A percentile compares a stretch with the other conserved stretches of the same genome.
Conservation (phyloP, 2,329 filamentous ascomycete species). For the Zopfia rhizophila region DNA sequence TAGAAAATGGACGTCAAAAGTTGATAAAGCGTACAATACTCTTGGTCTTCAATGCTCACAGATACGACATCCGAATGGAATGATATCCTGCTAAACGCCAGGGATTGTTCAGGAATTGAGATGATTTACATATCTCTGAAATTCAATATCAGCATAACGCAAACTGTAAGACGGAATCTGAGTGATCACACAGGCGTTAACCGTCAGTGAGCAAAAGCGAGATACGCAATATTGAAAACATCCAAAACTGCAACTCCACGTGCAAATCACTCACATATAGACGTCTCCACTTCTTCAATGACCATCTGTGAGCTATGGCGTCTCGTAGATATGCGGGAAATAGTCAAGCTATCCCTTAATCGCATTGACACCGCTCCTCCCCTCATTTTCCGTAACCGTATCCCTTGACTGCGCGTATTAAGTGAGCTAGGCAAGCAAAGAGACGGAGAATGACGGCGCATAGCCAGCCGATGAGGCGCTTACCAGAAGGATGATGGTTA, state of each 20-base stretch:
- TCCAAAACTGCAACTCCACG: constrained; percentile 13
- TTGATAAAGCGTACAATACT: too few species aligned
- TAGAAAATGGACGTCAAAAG: too few species aligned
- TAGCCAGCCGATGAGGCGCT: constrained; percentile 7
- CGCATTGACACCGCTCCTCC: constrained; percentile 7
- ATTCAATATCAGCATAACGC: too few species aligned
- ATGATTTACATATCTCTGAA: too few species aligned
- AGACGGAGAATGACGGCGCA: constrained; percentile 6
- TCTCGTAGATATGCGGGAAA: too few species aligned
- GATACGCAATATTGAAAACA: neutral
- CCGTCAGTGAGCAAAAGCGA: constrained; percentile 14
- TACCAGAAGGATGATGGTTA: constrained; percentile 6
- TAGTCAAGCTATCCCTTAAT: constrained; percentile 1
- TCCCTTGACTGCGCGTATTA: constrained; percentile 1
- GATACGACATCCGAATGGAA: too few species aligned
- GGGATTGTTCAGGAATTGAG: too few species aligned
- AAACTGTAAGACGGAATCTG: constrained; percentile 17
- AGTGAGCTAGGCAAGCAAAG: neutral
- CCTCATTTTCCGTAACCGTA: constrained; percentile 31
- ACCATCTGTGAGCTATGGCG: too few species aligned
- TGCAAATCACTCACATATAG: constrained; percentile 21
- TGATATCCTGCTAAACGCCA: too few species aligned
- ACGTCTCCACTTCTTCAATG: neutral
- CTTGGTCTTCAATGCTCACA: too few species aligned
- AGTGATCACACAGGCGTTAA: neutral